Evolutionary conservation across 257 asterid species (phyloP), one percentile per base, ranked within the genome.

Genomic region (Solanum ahanhuiri): DNA sequence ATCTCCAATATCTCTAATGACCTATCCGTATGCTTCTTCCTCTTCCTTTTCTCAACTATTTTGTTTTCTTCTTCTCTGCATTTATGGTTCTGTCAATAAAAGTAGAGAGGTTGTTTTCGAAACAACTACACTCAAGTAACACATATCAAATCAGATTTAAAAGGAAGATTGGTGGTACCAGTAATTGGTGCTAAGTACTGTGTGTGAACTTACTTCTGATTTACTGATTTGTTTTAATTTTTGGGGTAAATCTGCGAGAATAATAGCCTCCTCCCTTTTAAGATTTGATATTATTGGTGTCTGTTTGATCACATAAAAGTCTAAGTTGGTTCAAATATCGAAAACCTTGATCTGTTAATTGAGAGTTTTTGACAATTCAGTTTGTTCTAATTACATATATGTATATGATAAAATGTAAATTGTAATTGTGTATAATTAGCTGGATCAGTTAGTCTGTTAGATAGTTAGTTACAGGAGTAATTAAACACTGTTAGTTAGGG

Each of bases 1-100:
- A 93, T 96, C 94, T 90, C 95, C 89, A 94, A 91, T 92, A 95
- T 95, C 89, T 89, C 98, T 22, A 95, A 95, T 87, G 98, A 96
- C 92, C 90, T 95, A 89, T 90, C 96, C 33, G 99, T 95, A 93
- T 77, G 85, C 51, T 31, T 69, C 57, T 31, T 69, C 82, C 87
- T 66, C 9, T 18, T 31, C 81, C 39, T 8, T 43, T 17, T 54
- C 54, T 45, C 7, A 51, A 43, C 54, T 15, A 51, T 51, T 28
- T 20, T 64, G 30, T 39, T 63, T 60, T 77, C 51, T 22, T 28
- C 14, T 85, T 66, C 22, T 54, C 4, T 64, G 25, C 28, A 5
- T 34, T 28, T 67, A 43, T 84, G 39, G 3, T 48, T 67, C 11
- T 5, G n/a, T 37, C 79, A 33, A 31, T 71, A n/a, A n/a, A n/a